A percentile compares a stretch with the other conserved stretches of the same genome.
These are phyloP conservation scores for Leucoagaricus sp. DNA, from an alignment of 1,284 basidiomycete species.

Conservation along the genomic window DNA sequence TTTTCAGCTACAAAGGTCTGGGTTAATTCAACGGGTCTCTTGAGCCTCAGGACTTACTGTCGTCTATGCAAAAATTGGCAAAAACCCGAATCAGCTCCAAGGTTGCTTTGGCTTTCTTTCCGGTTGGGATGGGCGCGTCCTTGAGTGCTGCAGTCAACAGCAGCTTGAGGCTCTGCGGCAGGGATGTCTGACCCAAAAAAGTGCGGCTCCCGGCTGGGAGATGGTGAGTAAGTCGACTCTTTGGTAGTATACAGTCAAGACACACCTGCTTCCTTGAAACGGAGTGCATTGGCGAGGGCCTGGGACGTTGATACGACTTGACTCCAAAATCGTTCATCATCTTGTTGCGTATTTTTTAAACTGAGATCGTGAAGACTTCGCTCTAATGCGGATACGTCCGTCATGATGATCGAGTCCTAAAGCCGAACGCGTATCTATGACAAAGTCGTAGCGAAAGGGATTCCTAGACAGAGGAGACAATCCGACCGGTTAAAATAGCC, in stretches of 20 bases:
- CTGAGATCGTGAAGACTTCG: conserved; percentile 12
- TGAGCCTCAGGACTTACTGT: conserved; percentile 47
- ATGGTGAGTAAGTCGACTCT: no score
- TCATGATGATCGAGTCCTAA: background rate
- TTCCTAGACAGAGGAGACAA: background rate
- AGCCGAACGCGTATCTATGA: no score
- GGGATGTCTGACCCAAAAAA: conserved; percentile 58
- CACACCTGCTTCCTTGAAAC: conserved; percentile 14
- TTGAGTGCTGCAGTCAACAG: conserved; percentile 57
- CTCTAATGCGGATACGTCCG: conserved; percentile 13
- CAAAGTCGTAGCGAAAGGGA: background rate
- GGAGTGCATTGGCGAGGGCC: conserved; percentile 16
- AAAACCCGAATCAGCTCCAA: conserved; percentile 73
- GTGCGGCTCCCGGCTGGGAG: conserved; percentile 67
- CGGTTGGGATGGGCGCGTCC: conserved; percentile 46
- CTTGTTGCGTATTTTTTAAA: conserved; percentile 1
- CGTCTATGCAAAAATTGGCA: conserved; percentile 81
- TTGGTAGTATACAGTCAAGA: no score
- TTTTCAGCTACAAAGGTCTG: conserved; percentile 52
- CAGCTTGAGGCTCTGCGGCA: conserved; percentile 64
- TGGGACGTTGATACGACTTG: conserved; percentile 11
- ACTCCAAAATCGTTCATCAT: conserved; percentile 14
- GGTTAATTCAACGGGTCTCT: background rate
- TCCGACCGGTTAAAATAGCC: background rate
- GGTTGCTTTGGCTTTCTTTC: conserved; percentile 47